Percentiles rank a stretch among this genome's conserved stretches.
These are phyloP conservation scores for Globisporangium spinosum DNA, from an alignment of 352 stramenopile genomes.

Conservation along the genomic window DNA sequence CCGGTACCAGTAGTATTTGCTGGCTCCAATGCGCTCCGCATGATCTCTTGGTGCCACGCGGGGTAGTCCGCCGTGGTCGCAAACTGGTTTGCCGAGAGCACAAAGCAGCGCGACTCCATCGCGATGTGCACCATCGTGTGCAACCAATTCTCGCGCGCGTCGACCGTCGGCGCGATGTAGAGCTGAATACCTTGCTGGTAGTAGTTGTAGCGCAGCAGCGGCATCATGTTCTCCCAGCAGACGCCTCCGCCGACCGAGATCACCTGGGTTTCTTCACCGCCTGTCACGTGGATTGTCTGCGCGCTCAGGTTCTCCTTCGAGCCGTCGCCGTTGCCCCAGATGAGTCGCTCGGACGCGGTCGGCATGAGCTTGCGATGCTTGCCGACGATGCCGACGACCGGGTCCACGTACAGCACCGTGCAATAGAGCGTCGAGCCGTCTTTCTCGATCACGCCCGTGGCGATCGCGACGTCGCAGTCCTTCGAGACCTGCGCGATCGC, in stretches of 20 bases:
- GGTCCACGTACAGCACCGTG: slow-evolving; percentile 24
- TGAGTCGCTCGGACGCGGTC: slow-evolving; percentile 26
- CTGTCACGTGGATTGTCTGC: slow-evolving; percentile 14
- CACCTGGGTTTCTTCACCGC: too few relatives aligned
- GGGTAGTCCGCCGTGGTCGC: slow-evolving; percentile 22
- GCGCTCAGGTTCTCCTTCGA: slow-evolving; percentile 23
- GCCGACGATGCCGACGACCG: slow-evolving; percentile 21
- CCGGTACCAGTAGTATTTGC: neutral
- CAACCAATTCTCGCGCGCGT: slow-evolving; percentile 25
- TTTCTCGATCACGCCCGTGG: slow-evolving; percentile 23
- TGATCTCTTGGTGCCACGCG: slow-evolving; percentile 19
- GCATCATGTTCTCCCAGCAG: slow-evolving; percentile 33
- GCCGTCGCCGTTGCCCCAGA: slow-evolving; percentile 24
- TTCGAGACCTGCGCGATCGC: slow-evolving; percentile 19
- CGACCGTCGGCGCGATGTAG: slow-evolving; percentile 24
- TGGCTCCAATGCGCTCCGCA: neutral
- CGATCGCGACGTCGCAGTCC: slow-evolving; percentile 13
- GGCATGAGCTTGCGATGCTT: slow-evolving; percentile 30
- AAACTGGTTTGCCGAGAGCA: slow-evolving; percentile 31
- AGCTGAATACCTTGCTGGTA: slow-evolving; percentile 26
- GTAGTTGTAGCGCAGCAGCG: slow-evolving; percentile 26
- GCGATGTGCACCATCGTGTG: slow-evolving; percentile 27
- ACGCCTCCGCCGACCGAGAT: slow-evolving; percentile 21
- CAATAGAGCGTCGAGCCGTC: slow-evolving; percentile 25
- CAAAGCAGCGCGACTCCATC: slow-evolving; percentile 29